phyloP scores from a whole-genome alignment of 768 basidiomycete genomes.

The Suillus hirtellus region DNA sequence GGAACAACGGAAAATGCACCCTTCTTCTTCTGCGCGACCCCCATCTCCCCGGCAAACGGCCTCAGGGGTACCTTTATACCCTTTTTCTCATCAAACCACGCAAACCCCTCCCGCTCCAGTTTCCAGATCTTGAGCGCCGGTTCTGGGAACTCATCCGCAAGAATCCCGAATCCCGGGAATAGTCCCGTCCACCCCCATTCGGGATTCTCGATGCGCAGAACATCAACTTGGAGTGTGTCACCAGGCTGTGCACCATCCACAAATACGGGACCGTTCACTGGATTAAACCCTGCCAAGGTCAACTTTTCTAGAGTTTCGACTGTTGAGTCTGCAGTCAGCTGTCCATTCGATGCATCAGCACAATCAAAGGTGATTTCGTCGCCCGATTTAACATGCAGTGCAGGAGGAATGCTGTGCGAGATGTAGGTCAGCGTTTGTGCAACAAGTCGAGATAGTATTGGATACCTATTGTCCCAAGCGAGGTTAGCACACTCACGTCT shows the following conservation, averaged over 20 bases:
- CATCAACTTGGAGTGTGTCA: slow-evolving; percentile 61
- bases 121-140: slow-evolving; percentile 57
- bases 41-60: slow-evolving; percentile 68
- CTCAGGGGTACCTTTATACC: slow-evolving; percentile 50
- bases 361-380: slow-evolving; percentile 59
- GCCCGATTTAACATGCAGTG: slow-evolving; percentile 50
- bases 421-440: neutral
- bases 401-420: slow-evolving; percentile 48
- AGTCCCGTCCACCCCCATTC: slow-evolving; percentile 65
- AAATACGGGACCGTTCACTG: slow-evolving; percentile 61
- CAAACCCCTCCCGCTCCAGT: slow-evolving; percentile 42
- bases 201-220: slow-evolving; percentile 51
- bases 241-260: slow-evolving; percentile 53
- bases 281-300: slow-evolving; percentile 44
- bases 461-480: slow-evolving; percentile 61
- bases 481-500: slow-evolving; percentile 54
- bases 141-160: slow-evolving; percentile 54
- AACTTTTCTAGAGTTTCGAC: slow-evolving; percentile 37
- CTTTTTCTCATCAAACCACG: slow-evolving; percentile 52
- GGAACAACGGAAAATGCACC: slow-evolving; percentile 64
- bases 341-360: slow-evolving; percentile 64
- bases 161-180: slow-evolving; percentile 60
- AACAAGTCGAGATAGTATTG: neutral
- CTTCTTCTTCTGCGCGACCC: slow-evolving; percentile 49
- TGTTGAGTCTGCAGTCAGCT: slow-evolving; percentile 48